phyloP scores from a whole-genome alignment of 2,329 filamentous ascomycete genomes.

The Harringtonia aguacate region DNA sequence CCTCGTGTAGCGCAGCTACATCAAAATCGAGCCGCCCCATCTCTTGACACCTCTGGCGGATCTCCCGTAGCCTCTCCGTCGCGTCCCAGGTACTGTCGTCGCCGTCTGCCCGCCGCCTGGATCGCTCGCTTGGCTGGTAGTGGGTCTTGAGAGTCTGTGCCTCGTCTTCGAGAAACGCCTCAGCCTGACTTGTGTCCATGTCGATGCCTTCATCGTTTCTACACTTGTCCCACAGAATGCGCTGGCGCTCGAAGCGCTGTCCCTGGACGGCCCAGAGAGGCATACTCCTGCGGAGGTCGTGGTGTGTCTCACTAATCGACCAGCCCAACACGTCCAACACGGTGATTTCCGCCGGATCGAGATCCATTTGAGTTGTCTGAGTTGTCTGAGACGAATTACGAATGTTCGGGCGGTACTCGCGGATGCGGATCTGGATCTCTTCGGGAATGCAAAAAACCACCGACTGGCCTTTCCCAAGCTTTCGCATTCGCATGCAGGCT shows the following conservation, averaged over 20 bases:
- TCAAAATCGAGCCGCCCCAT: slow-evolving; percentile 21
- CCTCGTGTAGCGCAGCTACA: slow-evolving; percentile 40
- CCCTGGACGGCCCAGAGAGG: slow-evolving; percentile 54
- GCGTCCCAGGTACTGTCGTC: background rate
- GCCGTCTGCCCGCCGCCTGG: too few species aligned
- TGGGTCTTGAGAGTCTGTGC: slow-evolving; percentile 37
- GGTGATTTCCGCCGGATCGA: slow-evolving; percentile 20
- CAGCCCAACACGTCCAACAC: slow-evolving; percentile 48
- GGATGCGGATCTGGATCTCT: slow-evolving; percentile 48
- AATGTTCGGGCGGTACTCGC: too few species aligned
- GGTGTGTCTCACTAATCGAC: slow-evolving; percentile 47
- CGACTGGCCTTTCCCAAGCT: slow-evolving; percentile 55
- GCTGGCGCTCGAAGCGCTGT: slow-evolving; percentile 32
- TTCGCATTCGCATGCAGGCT: slow-evolving; percentile 64
- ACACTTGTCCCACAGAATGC: slow-evolving; percentile 20
- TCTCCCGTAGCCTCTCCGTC: slow-evolving; percentile 6
- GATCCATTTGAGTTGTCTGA: too few species aligned
- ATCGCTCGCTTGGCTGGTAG: slow-evolving; percentile 30
- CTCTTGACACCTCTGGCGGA: slow-evolving; percentile 23
- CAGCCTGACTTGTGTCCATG: slow-evolving; percentile 19
- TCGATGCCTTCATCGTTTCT: background rate
- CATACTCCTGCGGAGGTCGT: slow-evolving; percentile 35
- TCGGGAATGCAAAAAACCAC: slow-evolving; percentile 48
- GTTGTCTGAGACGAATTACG: slow-evolving; percentile 5
- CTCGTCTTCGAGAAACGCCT: slow-evolving; percentile 41